Evolutionary conservation across 306 rosid genomes (phyloP).

Genomic region (Nissolia schottii): DNA sequence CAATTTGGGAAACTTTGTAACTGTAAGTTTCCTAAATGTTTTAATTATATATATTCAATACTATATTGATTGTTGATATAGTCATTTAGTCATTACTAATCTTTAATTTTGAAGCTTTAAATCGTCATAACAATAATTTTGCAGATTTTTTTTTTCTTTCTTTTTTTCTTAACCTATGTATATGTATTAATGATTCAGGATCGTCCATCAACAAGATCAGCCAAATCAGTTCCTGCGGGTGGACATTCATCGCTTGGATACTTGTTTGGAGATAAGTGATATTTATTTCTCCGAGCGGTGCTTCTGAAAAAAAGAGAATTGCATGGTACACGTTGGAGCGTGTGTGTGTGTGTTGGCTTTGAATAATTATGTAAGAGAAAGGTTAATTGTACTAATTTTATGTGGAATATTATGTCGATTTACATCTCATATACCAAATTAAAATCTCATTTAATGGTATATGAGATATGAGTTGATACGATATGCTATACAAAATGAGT

Average conservation of each 20-base stretch:
- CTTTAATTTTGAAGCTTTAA: neutral
- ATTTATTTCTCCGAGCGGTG: constrained; percentile 2
- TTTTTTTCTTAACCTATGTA: neutral
- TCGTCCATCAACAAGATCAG: constrained; percentile 78
- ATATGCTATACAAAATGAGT: too few species aligned
- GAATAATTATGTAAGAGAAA: too few species aligned
- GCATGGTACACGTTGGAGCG: neutral
- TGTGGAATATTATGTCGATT: too few species aligned
- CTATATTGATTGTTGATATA: too few species aligned
- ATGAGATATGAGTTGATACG: too few species aligned
- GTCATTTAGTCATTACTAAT: neutral
- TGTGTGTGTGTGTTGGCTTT: neutral
- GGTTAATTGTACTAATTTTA: too few species aligned
- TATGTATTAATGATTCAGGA: constrained; percentile 39
- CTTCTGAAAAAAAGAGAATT: constrained; percentile 1
- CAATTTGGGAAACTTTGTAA: constrained; percentile 46
- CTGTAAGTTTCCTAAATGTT: constrained; percentile 49
- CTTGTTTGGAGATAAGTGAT: constrained; percentile 83
- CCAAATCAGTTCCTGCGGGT: constrained; percentile 74
- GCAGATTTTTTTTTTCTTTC: neutral
- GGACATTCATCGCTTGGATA: constrained; percentile 86
- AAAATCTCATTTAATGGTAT: too few species aligned
- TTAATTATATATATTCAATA: too few species aligned
- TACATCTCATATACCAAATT: too few species aligned
- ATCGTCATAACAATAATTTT: neutral